Evolutionary conservation across 1,284 basidiomycete genomes (phyloP), one percentile per base, ranked within the genome.

Genomic region (Cryptococcus sp.): DNA sequence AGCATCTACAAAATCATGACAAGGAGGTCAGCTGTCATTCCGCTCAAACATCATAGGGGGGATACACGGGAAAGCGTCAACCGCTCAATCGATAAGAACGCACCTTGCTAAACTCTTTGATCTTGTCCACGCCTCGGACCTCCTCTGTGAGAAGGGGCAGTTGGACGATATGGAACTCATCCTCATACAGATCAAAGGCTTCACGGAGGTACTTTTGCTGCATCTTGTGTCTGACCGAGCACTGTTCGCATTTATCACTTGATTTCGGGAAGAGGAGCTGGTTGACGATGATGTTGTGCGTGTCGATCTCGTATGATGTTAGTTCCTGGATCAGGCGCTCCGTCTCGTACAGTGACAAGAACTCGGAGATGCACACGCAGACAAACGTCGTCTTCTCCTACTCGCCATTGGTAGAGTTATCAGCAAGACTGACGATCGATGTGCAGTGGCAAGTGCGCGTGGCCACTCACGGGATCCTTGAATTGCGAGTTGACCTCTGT

Each of bases 401-500:
- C 44, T 23, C 38, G 31, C 7, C 11, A 31, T 54, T 38, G 60
- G 47, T 23, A 22, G 41, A 15, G 25, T 41, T 13, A 17, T 41
- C 11, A 27, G 50, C 27, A n/a, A 45, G 38, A 16, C 22, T 41
- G 55, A 31, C 23, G 3, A 50, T 16, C 20, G 48, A 38, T 38
- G 31, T 22, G 15, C 15, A 11, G 41, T 35, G 27, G 16, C 45
- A 38, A 23, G 20, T 22, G 25, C 8, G 20, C 11, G 15, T n/a
- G 55, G 16, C 40, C 23, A 84, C 89, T 62, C 69, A 93, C 92
- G 3, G 95, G 92, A 79, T 99, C 93, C 79, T 98, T 98, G 84
- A 99, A 99, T 74, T 99, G 96, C 1, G 91, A 90, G 83, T 99
- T 99, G 59, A 99, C 95, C 78, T 99, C 96, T 23, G 92, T 97